These are phyloP conservation scores for Glebionis coronaria DNA, from an alignment of 129 eudicot species.

Conservation along the genomic window DNA sequence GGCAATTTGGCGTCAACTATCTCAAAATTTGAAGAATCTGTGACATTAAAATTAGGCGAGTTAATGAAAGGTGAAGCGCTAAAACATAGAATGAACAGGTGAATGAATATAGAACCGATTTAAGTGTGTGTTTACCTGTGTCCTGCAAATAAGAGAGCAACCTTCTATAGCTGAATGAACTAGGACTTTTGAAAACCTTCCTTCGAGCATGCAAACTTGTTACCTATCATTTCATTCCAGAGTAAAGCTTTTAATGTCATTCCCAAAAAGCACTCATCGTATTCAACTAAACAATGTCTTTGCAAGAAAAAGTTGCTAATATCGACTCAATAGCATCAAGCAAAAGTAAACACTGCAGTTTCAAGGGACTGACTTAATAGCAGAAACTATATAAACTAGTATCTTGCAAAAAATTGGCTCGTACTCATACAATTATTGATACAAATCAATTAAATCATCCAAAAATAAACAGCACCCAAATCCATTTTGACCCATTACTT, in stretches of 20 bases:
- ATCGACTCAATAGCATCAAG: conserved; percentile 6
- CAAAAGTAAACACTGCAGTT: not conserved
- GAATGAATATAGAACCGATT: not conserved
- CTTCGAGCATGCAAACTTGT: conserved; percentile 25
- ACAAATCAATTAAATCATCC: too few species aligned
- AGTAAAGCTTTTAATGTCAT: not conserved
- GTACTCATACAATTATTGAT: too few species aligned
- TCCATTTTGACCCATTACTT: too few species aligned
- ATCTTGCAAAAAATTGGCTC: not conserved
- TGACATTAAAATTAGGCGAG: conserved; percentile 8
- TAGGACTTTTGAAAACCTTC: conserved; percentile 57
- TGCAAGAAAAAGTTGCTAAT: not conserved
- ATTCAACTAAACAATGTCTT: not conserved
- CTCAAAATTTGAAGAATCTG: conserved; percentile 31
- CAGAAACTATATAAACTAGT: not conserved
- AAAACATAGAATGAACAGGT: not conserved
- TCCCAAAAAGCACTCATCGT: not conserved
- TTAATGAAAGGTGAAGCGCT: not conserved
- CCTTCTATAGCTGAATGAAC: conserved; percentile 64
- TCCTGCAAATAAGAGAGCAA: conserved; percentile 60
- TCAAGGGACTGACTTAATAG: not conserved
- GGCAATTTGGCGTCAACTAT: conserved; percentile 33
- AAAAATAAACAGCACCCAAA: too few species aligned
- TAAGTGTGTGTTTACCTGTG: conserved; percentile 28
- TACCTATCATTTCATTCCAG: conserved; percentile 29